A percentile compares a stretch with the other conserved stretches of the same genome.
phyloP scores from a whole-genome alignment of 257 asterid genomes.

The Leptodermis oblonga region DNA sequence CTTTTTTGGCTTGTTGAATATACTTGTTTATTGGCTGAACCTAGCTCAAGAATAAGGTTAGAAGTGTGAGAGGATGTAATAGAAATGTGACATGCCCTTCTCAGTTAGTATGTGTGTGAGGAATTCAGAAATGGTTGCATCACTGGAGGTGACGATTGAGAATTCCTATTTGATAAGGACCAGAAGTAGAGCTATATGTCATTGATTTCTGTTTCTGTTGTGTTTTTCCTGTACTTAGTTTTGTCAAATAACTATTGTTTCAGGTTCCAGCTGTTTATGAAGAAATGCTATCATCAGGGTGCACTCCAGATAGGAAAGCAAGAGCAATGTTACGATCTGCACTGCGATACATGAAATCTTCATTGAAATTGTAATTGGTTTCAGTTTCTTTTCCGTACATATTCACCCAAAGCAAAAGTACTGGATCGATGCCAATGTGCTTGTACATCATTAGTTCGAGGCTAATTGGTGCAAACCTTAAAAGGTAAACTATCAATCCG shows the following conservation, averaged over 20 bases:
- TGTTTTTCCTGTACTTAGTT: not conserved
- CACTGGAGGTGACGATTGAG: too few relatives aligned
- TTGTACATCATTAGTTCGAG: not conserved
- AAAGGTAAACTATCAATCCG: not conserved
- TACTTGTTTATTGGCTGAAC: not conserved
- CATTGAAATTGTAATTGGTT: constrained; percentile 38
- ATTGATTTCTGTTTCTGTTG: not conserved
- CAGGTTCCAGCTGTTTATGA: constrained; percentile 95
- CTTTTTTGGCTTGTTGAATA: not conserved
- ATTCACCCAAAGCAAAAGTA: constrained; percentile 9
- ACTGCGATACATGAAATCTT: constrained; percentile 71
- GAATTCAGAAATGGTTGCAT: constrained; percentile 2
- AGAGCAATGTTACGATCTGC: constrained; percentile 96
- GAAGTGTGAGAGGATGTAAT: not conserved
- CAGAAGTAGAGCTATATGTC: not conserved
- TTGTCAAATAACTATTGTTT: constrained; percentile 4
- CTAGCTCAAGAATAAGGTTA: not conserved
- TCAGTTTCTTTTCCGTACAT: not conserved
- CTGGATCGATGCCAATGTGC: constrained; percentile 1
- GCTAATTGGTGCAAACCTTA: not conserved
- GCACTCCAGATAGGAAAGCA: constrained; percentile 88
- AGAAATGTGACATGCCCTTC: not conserved
- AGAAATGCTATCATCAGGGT: constrained; percentile 87
- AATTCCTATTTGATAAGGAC: not conserved
- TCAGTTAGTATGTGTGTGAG: not conserved